phyloP scores from a whole-genome alignment of 1,284 basidiomycete genomes.

The Leccinum fuscescens region DNA sequence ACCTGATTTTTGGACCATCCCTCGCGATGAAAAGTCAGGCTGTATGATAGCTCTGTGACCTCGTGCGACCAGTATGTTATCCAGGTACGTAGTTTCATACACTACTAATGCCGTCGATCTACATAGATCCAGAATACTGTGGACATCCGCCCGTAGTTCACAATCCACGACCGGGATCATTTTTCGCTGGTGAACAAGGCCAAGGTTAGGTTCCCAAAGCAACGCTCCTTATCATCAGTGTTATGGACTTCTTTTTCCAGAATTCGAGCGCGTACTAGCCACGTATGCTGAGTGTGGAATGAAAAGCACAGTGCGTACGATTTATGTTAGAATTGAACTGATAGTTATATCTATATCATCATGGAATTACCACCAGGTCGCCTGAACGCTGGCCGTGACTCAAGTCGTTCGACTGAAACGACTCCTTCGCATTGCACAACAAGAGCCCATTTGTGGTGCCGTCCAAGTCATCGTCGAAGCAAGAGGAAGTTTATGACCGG shows the following conservation, averaged over 20 bases:
- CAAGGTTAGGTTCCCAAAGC: constrained; percentile 61
- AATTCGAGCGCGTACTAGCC: constrained; percentile 91
- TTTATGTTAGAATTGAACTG: not conserved
- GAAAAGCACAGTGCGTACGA: constrained; percentile 40
- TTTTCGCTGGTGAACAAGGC: constrained; percentile 73
- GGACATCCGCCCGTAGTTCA: constrained; percentile 92
- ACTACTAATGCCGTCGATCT: not conserved
- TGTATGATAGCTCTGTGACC: constrained; percentile 88
- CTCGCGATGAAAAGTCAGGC: constrained; percentile 77
- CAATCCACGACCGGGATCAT: constrained; percentile 92
- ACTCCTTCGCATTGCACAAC: no score
- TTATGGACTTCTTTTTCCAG: constrained; percentile 94
- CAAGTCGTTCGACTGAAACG: constrained; percentile 21
- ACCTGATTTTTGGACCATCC: constrained; percentile 77
- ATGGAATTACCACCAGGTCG: constrained; percentile 5
- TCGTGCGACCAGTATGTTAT: constrained; percentile 74
- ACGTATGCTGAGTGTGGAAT: constrained; percentile 74
- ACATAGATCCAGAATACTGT: constrained; percentile 75
- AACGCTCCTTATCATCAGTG: constrained; percentile 77
- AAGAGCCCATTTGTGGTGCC: no score
- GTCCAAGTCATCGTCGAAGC: constrained; percentile 65
- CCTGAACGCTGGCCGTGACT: not conserved
- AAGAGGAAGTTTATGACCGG: constrained; percentile 53
- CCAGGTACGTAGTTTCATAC: not conserved
- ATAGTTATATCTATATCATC: not conserved